A percentile compares a stretch with the other conserved stretches of the same genome.
Conservation (phyloP, 257 asterid species). For the Craterostigma plantagineum region DNA sequence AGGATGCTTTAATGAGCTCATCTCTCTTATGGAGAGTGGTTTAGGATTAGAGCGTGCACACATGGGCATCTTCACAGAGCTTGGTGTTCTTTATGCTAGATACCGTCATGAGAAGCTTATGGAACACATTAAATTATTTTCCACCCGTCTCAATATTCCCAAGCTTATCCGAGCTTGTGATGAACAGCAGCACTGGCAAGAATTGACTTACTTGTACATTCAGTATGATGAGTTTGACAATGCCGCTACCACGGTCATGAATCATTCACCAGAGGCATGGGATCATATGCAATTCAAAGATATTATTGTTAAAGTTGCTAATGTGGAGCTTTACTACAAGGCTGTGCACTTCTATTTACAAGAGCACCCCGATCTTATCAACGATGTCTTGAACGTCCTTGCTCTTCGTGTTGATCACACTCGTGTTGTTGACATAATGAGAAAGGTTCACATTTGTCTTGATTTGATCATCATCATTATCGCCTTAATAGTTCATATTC, state of each 20-base stretch:
- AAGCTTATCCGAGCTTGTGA: constrained; percentile 98
- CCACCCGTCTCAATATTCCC: constrained; percentile 92
- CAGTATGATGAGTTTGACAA: constrained; percentile 97
- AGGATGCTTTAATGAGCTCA: constrained; percentile 95
- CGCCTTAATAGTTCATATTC: too few relatives aligned
- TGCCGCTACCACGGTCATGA: constrained; percentile 99
- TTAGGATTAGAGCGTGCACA: constrained; percentile 98
- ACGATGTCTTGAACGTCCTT: constrained; percentile 87
- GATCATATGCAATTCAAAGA: constrained; percentile 99
- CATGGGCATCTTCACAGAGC: constrained; percentile 97
- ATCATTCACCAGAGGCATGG: constrained; percentile 99
- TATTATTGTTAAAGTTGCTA: constrained; percentile 89
- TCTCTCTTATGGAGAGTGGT: constrained; percentile 98
- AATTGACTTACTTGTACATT: constrained; percentile 72
- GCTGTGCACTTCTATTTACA: constrained; percentile 99
- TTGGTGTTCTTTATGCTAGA: constrained; percentile 96
- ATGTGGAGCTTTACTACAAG: constrained; percentile 94
- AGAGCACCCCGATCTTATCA: constrained; percentile 97
- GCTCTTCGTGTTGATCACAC: constrained; percentile 95
- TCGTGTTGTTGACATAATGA: constrained; percentile 96
- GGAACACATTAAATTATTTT: constrained; percentile 94
- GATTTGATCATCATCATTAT: neutral
- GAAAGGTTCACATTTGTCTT: constrained; percentile 40
- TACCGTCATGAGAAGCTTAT: constrained; percentile 97
- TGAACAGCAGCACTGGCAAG: constrained; percentile 99